Evolutionary conservation across 352 stramenopile species (phyloP), one percentile per base, ranked within the genome.

Genomic region (Poterioochromonas sp.): DNA sequence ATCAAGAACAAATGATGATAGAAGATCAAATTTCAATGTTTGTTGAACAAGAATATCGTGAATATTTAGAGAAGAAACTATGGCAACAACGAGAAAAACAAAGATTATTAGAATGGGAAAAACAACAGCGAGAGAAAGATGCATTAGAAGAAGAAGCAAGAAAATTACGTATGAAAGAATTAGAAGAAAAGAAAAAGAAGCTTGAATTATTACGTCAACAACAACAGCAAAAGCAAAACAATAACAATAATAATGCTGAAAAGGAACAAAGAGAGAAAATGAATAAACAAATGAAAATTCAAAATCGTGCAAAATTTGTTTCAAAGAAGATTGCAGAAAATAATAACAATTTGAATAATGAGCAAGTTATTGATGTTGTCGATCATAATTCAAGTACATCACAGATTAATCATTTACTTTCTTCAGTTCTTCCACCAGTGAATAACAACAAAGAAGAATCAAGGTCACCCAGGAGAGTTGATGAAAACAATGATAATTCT

Each of bases 101-200:
- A 34, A 63, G 37, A 35, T 51, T 78, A 44, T 15, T 65, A 11
- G 71, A 37, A 53, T 78, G 71, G 71, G 71, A 78, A 39, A 44
- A 51, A 68, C 26, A 78, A 29, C 71, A 78, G 35, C 41, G 32
- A 26, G 1, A 34, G 47, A 78, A 78, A 78, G 71, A 78, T 29
- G 11, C 41, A 40, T 11, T 51, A 63, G 71, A 78, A 39, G 54
- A 11, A 51, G 5, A 68, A 43, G 15, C 12, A 29, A 3, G 71
- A 8, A 63, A 65, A 69, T 3, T 39, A 37, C 49, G 71, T 37
- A 26, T 78, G 20, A 43, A 40, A 26, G 47, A 51, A 11, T 34
- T 78, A 15, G 71, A 78, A 53, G 71, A 63, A 53, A 78, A 78
- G 71, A 65, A 68, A 53, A 39, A 11, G 51, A 78, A 78, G 70